Conservation (phyloP, 169 alveolate species). For the Toxoplasma gondii region DNA sequence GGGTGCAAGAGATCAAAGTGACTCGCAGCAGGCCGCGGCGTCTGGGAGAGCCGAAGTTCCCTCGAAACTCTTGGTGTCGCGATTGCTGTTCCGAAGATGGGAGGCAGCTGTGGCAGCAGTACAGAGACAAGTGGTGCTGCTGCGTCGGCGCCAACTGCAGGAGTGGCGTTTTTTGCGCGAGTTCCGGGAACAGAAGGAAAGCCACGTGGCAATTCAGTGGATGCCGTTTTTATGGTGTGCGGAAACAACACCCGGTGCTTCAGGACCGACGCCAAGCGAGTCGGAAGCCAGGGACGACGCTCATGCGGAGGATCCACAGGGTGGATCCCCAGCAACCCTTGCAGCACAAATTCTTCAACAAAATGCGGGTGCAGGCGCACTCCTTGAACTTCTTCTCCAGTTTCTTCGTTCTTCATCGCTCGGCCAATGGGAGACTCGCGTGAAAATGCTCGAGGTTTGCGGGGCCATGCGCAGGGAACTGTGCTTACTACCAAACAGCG, state of each 20-base stretch:
- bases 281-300: conserved; percentile 25
- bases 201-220: conserved; percentile 47
- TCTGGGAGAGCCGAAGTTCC: conserved; percentile 24
- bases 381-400: conserved; percentile 61
- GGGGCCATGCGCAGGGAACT: neutral
- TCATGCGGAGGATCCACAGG: neutral
- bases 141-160: conserved; percentile 66
- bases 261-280: conserved; percentile 24
- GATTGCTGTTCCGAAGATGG: conserved; percentile 38
- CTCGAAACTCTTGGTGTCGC: neutral
- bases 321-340: neutral
- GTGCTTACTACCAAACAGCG: too few species aligned
- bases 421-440: conserved; percentile 66
- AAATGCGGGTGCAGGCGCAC: conserved; percentile 31
- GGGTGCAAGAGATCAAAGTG: neutral
- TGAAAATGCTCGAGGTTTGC: conserved; percentile 31
- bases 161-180: conserved; percentile 66
- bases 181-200: conserved; percentile 61
- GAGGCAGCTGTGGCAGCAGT: conserved; percentile 62
- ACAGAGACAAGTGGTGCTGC: conserved; percentile 65
- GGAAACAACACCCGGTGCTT: conserved; percentile 30
- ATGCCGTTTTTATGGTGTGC: conserved; percentile 58
- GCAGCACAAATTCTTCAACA: neutral
- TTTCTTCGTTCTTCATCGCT: conserved; percentile 63
- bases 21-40: conserved; percentile 26